Percentiles rank a stretch among this genome's conserved stretches.
Conservation (phyloP, 306 rosid genomes). For the Cucurbita ficifolia region DNA sequence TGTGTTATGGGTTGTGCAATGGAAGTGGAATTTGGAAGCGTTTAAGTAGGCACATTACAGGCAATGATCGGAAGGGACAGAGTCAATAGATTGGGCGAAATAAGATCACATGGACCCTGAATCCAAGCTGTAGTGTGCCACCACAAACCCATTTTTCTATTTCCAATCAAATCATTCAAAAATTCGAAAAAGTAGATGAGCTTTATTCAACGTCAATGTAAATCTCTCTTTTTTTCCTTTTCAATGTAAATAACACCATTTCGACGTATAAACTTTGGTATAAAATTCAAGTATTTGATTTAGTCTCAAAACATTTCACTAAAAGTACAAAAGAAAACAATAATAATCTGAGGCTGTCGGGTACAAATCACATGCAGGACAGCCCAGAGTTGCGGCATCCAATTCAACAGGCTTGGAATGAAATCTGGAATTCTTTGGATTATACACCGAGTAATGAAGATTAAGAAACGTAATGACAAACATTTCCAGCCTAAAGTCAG, state of each 20-base stretch:
- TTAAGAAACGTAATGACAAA: not conserved
- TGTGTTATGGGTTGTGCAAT: not conserved
- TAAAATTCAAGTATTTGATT: too few relatives aligned
- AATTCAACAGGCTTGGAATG: not conserved
- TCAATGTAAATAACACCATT: too few relatives aligned
- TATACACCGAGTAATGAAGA: not conserved
- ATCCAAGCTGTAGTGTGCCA: not conserved
- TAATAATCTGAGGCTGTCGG: too few relatives aligned
- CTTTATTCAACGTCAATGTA: too few relatives aligned
- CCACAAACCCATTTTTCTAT: not conserved
- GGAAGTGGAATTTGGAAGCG: not conserved
- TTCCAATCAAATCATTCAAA: not conserved
- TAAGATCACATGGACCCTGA: not conserved
- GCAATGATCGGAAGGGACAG: not conserved
- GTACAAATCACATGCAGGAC: not conserved
- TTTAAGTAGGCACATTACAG: not conserved
- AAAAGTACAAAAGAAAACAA: too few relatives aligned
- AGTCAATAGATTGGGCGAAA: not conserved
- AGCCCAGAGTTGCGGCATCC: not conserved
- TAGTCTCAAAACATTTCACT: too few relatives aligned
- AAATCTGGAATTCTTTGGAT: not conserved
- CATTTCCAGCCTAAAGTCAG: not conserved
- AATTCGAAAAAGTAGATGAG: too few relatives aligned
- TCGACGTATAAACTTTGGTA: too few relatives aligned
- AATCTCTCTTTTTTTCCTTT: too few relatives aligned